phyloP scores from a whole-genome alignment of 2,329 filamentous ascomycete genomes.

The Trichoderma sp. region DNA sequence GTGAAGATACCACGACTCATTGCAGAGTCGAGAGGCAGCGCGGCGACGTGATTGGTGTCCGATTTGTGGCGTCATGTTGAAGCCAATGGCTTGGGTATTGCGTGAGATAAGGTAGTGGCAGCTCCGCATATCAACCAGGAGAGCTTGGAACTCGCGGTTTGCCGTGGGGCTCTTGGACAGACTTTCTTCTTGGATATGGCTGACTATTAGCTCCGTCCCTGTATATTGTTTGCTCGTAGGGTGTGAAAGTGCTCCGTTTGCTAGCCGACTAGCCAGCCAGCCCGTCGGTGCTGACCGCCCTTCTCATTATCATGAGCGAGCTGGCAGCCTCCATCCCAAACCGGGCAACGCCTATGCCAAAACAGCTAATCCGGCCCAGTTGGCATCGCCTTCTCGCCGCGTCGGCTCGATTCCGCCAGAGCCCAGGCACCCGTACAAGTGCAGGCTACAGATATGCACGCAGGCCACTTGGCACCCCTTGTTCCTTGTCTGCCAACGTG shows the following conservation, averaged over 20 bases:
- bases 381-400: constrained; percentile 27
- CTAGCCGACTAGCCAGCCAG: constrained; percentile 18
- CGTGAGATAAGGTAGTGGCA: background rate
- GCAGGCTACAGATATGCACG: constrained; percentile 26
- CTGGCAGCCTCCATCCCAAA: constrained; percentile 26
- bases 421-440: constrained; percentile 27
- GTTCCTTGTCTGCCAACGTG: constrained; percentile 28
- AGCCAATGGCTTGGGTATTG: constrained; percentile 16
- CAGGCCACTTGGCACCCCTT: constrained; percentile 29
- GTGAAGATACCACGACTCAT: background rate
- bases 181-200: background rate
- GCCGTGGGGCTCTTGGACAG: background rate
- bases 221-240: background rate
- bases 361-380: constrained; percentile 26
- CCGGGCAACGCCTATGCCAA: constrained; percentile 18
- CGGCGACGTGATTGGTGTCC: background rate
- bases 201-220: background rate
- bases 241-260: constrained; percentile 8
- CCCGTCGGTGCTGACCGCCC: constrained; percentile 29
- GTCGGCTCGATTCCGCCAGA: constrained; percentile 30
- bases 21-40: background rate
- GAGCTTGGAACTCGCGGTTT: background rate
- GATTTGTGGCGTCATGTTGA: constrained; percentile 3
- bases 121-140: background rate
- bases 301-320: constrained; percentile 25